Conservation (phyloP, 129 eudicot species). For the Lonicera japonica region DNA sequence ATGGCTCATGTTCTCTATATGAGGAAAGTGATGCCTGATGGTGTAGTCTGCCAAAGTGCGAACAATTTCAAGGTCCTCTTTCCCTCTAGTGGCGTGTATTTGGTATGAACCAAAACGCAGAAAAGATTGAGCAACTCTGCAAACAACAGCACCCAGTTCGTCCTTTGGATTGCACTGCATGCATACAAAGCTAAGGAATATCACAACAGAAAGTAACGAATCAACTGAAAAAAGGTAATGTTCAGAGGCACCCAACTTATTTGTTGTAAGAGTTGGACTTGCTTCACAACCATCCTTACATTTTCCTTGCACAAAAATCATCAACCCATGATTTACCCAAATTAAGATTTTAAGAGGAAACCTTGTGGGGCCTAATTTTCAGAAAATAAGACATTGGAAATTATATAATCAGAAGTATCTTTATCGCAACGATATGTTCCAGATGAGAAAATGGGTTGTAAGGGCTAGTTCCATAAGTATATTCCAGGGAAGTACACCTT, state of each 20-base stretch:
- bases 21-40: constrained; percentile 89
- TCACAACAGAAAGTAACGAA: neutral
- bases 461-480: no score
- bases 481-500: no score
- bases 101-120: constrained; percentile 92
- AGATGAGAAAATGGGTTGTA: no score
- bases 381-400: neutral
- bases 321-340: neutral
- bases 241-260: neutral
- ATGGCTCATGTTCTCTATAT: constrained; percentile 67
- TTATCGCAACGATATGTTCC: no score
- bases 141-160: constrained; percentile 96
- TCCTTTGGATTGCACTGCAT: constrained; percentile 96
- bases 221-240: neutral
- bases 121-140: constrained; percentile 97
- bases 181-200: neutral
- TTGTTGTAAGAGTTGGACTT: neutral
- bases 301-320: neutral
- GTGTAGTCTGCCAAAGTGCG: constrained; percentile 85
- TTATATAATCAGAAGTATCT: no score
- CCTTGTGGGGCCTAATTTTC: neutral
- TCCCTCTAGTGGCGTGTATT: constrained; percentile 84
- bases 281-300: neutral
- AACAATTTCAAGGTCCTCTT: constrained; percentile 70
- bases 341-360: neutral